Evolutionary conservation across 202 grass and related monocot genomes (phyloP).

Genomic region (Zoysia matrella): DNA sequence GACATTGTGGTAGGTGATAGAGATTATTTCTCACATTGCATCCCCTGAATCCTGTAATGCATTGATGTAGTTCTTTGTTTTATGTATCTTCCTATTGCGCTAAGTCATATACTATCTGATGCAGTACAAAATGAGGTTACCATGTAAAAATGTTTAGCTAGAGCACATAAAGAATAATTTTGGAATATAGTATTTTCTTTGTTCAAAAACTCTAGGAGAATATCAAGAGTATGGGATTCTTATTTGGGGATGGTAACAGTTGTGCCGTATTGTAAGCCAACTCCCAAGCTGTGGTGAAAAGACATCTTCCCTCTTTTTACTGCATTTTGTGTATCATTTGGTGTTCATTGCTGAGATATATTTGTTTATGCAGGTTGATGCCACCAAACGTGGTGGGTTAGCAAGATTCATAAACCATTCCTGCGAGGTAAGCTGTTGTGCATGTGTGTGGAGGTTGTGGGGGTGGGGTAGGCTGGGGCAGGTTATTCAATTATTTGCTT

Average conservation of each 20-base stretch:
- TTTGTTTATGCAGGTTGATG: conserved; percentile 76
- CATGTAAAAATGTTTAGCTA: background rate
- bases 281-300: background rate
- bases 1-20: conserved; percentile 82
- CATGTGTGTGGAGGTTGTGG: too few species aligned
- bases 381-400: conserved; percentile 88
- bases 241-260: conserved; percentile 9
- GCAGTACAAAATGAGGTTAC: background rate
- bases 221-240: background rate
- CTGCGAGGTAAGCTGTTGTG: conserved; percentile 68
- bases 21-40: conserved; percentile 7
- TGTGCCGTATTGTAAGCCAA: conserved; percentile 1
- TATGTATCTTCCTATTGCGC: conserved; percentile 2
- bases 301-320: background rate
- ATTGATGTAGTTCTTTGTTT: conserved; percentile 1
- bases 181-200: background rate
- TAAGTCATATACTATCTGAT: conserved; percentile 10
- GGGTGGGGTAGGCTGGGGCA: background rate
- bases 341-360: conserved; percentile 21
- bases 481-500: conserved; percentile 20
- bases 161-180: background rate
- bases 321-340: conserved; percentile 24
- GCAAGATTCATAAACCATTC: conserved; percentile 99
- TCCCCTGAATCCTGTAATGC: conserved; percentile 3
- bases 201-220: background rate